phyloP scores from a whole-genome alignment of 2,329 filamentous ascomycete genomes.

The Microdochium trichocladiopsis region DNA sequence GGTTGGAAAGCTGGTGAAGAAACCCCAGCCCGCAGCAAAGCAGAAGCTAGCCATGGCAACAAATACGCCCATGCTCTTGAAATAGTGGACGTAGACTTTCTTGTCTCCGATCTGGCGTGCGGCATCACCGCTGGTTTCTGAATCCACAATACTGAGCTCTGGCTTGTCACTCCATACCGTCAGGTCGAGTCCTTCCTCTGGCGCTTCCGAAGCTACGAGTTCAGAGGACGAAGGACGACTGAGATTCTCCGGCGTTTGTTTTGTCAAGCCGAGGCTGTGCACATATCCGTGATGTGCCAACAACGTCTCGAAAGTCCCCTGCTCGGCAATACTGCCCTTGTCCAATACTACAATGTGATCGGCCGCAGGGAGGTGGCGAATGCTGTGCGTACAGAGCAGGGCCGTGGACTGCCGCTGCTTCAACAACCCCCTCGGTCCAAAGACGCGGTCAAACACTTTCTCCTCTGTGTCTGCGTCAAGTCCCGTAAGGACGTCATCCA shows the following conservation, averaged over 20 bases:
- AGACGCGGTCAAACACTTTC: conserved; percentile 20
- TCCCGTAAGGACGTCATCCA: conserved; percentile 28
- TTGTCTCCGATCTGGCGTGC: conserved; percentile 10
- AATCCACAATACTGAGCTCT: no score
- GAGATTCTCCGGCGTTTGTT: no score
- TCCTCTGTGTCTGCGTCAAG: conserved; percentile 24
- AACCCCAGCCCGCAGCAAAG: conserved; percentile 7
- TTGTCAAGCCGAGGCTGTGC: no score
- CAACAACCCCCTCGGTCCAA: conserved; percentile 17
- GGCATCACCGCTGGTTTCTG: conserved; percentile 2
- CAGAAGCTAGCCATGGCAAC: conserved; percentile 5
- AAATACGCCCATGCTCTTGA: conserved; percentile 12
- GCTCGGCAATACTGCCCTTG: conserved; percentile 32
- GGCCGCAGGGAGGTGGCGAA: conserved; percentile 29
- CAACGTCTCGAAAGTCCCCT: conserved; percentile 31
- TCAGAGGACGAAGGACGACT: no score
- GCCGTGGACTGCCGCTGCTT: conserved; percentile 12
- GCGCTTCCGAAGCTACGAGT: no score
- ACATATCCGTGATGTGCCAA: conserved; percentile 10
- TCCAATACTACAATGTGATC: conserved; percentile 40
- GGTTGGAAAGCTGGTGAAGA: conserved; percentile 13
- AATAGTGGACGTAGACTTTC: conserved; percentile 13
- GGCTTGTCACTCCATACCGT: no score
- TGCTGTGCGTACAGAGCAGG: conserved; percentile 30
- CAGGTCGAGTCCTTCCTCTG: no score